These are phyloP conservation scores for Carallia pectinifolia DNA, from an alignment of 345 rosid species.

Conservation along the genomic window DNA sequence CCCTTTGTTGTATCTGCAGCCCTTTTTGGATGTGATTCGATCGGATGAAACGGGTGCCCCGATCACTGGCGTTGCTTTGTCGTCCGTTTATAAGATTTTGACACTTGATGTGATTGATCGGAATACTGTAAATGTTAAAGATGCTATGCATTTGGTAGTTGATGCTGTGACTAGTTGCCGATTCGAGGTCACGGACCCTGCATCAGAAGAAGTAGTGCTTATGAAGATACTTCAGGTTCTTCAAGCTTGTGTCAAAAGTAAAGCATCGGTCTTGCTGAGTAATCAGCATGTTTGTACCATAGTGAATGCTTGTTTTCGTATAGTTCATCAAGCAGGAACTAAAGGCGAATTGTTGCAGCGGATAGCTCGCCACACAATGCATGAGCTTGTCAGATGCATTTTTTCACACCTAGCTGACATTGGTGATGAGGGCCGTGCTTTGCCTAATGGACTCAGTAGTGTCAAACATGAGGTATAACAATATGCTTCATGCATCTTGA, in stretches of 20 bases:
- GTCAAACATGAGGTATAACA: constrained; percentile 37
- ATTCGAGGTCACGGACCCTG: constrained; percentile 75
- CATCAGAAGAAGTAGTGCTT: constrained; percentile 73
- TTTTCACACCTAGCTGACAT: constrained; percentile 61
- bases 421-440: constrained; percentile 17
- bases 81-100: constrained; percentile 71
- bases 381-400: constrained; percentile 68
- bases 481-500: not conserved
- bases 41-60: constrained; percentile 84
- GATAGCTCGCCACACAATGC: constrained; percentile 73
- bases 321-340: constrained; percentile 70
- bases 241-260: constrained; percentile 73
- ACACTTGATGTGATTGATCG: constrained; percentile 55
- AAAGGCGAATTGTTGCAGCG: constrained; percentile 74
- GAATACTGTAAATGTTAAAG: constrained; percentile 57
- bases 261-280: constrained; percentile 56
- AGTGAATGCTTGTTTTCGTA: constrained; percentile 65
- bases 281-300: constrained; percentile 71
- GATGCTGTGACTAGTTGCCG: constrained; percentile 70
- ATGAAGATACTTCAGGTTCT: constrained; percentile 86
- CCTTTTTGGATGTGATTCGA: constrained; percentile 66
- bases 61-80: constrained; percentile 76
- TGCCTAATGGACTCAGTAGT: constrained; percentile 22
- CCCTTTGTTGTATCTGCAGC: constrained; percentile 58
- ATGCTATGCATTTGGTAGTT: constrained; percentile 61